A percentile compares a stretch with the other conserved stretches of the same genome.
Conservation (phyloP, 352 stramenopile genomes). For the Phytophthora foliorum region DNA sequence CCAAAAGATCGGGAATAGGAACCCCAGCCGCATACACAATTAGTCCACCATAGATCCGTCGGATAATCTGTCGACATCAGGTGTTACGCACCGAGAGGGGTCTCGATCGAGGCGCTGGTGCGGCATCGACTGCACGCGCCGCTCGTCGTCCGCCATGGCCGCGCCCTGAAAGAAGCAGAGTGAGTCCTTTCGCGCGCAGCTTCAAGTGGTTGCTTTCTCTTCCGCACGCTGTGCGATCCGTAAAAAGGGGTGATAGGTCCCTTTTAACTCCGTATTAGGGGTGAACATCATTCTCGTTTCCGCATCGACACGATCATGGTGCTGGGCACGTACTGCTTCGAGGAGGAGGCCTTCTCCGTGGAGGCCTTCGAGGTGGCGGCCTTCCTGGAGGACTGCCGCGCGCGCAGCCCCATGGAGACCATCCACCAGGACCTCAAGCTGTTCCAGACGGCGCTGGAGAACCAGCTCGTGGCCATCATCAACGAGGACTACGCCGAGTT, state of each 20-base stretch:
- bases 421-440: slow-evolving; percentile 87
- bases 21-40: not conserved
- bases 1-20: slow-evolving; percentile 4
- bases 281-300: not conserved
- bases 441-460: slow-evolving; percentile 89
- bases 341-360: slow-evolving; percentile 81
- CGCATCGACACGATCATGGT: slow-evolving; percentile 33
- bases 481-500: slow-evolving; percentile 93
- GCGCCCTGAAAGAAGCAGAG: slow-evolving; percentile 1
- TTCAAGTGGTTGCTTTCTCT: slow-evolving; percentile 40
- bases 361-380: slow-evolving; percentile 72
- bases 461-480: slow-evolving; percentile 92
- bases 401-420: slow-evolving; percentile 83
- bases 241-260: not conserved
- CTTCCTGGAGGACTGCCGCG: slow-evolving; percentile 85
- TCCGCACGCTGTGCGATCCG: slow-evolving; percentile 9
- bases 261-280: not conserved
- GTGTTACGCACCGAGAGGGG: slow-evolving; percentile 49
- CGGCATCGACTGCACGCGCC: slow-evolving; percentile 53
- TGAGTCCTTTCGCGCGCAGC: slow-evolving; percentile 19
- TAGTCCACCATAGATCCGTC: not conserved
- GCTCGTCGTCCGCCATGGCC: slow-evolving; percentile 35
- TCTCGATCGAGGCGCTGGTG: slow-evolving; percentile 63
- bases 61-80: not conserved
- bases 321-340: slow-evolving; percentile 82